Evolutionary conservation across 2,329 filamentous ascomycete genomes (phyloP), one percentile per base, ranked within the genome.

Genomic region (Aspergillus versicolor): DNA sequence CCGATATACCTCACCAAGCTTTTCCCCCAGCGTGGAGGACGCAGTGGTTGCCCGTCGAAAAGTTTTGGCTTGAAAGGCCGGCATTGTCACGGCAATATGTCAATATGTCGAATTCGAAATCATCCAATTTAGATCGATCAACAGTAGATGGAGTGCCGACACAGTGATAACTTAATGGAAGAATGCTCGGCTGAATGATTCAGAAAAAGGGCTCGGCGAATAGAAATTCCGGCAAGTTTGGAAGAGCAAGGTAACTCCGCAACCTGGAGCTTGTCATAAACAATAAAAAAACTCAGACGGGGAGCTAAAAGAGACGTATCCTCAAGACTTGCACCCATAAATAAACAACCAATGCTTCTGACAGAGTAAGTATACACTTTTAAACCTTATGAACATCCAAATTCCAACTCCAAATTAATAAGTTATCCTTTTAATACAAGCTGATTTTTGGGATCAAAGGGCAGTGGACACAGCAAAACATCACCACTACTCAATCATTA

Each of bases 1-100:
- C 57, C 94, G 90, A 79, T 99, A 99, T 61, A 81, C 81, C 57
- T 88, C 84, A 50, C 89, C 90, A 65, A 96, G 77, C 11, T 83
- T 85, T 74, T 86, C 86, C 61, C 84, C 77, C 61, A 91, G 84
- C 58, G 85, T 82, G 7, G 73, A 74, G 8, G 74, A 73, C 19
- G 69, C 69, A 8, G 73, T 73, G 12, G 67, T 69, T 22, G 88
- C 75, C 41, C 85, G 78, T 61, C 86, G 87, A 75, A 88, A 96
- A 61, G 86, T 88, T 65, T 90, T 91, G 62, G 79, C 83, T 61
- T 80, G 82, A 69, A 93, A 93, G 48, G 80, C 75, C 32, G 81
- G 79, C 87, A 89, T 87, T 65, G 47, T 56, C 22, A 48, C 13
- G 13, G 27, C 11, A 7, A 9, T 24, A 37, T 43, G 24, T 15